phyloP scores from a whole-genome alignment of 306 rosid species.

The Fragaria iinumae region DNA sequence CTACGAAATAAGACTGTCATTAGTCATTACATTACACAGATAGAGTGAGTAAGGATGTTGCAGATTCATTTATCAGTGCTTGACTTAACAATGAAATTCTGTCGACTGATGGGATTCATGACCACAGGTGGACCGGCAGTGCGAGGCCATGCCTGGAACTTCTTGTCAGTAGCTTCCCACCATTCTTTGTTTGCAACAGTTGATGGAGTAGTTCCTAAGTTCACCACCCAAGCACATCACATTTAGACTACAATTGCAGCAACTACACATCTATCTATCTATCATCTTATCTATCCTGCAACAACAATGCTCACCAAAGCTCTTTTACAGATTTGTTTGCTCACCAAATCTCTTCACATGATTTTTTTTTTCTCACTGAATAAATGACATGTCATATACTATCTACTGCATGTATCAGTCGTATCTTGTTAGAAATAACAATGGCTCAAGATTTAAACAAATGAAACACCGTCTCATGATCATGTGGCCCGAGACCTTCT shows the following conservation, averaged over 20 bases:
- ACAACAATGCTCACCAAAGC: background rate
- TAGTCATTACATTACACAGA: background rate
- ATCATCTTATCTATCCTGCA: background rate
- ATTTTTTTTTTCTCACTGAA: background rate
- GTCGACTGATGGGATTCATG: slow-evolving; percentile 45
- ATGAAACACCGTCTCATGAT: background rate
- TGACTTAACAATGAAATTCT: slow-evolving; percentile 44
- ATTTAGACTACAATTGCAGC: background rate
- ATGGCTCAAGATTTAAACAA: background rate
- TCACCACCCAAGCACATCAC: background rate
- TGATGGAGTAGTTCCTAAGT: slow-evolving; percentile 53
- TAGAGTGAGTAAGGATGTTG: background rate
- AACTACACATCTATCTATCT: background rate
- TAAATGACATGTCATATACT: background rate
- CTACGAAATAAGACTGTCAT: background rate
- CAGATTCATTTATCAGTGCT: background rate
- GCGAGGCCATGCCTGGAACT: slow-evolving; percentile 80
- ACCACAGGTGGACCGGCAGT: slow-evolving; percentile 50
- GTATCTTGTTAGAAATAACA: background rate
- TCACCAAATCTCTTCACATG: background rate
- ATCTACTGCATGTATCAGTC: background rate
- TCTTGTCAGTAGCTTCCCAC: slow-evolving; percentile 76
- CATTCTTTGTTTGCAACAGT: slow-evolving; percentile 58
- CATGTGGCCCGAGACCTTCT: background rate
- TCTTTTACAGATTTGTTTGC: background rate